Percentiles rank a stretch among this genome's conserved stretches.
phyloP scores from a whole-genome alignment of 2,329 filamentous ascomycete species.

The Metarhizium sp. region DNA sequence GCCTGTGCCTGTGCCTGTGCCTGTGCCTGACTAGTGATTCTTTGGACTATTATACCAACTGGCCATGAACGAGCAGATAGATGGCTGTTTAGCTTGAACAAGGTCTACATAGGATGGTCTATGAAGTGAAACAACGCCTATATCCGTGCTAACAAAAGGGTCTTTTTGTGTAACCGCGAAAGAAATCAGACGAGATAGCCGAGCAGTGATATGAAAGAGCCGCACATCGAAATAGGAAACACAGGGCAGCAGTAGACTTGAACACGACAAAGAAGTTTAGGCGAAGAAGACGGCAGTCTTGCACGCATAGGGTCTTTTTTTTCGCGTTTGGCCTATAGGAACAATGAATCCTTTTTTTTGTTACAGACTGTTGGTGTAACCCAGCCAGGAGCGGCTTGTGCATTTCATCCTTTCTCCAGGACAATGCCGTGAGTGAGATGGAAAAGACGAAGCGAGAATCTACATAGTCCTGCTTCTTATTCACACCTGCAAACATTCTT shows the following conservation, averaged over 20 bases:
- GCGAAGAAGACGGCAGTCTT: not conserved
- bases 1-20: no score
- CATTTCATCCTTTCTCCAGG: not conserved
- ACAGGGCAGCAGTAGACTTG: not conserved
- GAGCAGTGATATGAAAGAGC: not conserved
- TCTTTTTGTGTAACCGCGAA: not conserved
- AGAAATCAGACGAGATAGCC: not conserved
- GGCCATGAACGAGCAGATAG: not conserved
- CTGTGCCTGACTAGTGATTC: not conserved
- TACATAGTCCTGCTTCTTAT: no score
- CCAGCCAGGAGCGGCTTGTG: not conserved
- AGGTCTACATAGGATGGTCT: not conserved
- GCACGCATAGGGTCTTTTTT: not conserved
- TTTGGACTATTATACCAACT: not conserved
- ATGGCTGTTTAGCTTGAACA: not conserved
- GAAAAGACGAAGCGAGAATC: not conserved
- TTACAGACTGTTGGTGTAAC: not conserved
- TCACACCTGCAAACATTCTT: no score
- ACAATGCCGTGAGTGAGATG: not conserved
- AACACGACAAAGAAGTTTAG: not conserved
- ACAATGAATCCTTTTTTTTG: not conserved
- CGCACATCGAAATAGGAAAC: not conserved
- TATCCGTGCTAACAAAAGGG: not conserved
- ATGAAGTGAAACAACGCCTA: not conserved
- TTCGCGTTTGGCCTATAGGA: not conserved